Evolutionary conservation across 129 eudicot species (phyloP), one percentile per base, ranked within the genome.

Genomic region (Erigeron canadensis): DNA sequence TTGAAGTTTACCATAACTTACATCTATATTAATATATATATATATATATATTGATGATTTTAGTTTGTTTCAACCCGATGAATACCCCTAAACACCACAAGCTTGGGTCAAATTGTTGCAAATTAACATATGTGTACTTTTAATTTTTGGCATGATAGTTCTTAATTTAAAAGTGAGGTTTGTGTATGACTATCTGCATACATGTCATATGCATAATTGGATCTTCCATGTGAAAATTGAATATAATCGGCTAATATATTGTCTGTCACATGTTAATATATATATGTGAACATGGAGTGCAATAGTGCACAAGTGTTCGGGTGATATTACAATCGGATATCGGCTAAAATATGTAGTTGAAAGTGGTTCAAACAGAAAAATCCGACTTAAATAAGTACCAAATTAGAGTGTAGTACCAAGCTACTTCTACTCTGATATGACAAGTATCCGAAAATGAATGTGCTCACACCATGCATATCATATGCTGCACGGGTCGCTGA

Each of bases 361-460:
- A n/a, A 28, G 34, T 28, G 34, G 34, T 28, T 28, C 57, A 11
- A 3, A 51, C 17, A 53, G 17, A 15, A 53, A 53, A 6, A 53
- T 21, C 21, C 10, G 28, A 53, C 59, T 13, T 2, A 15, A 48
- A 39, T 44, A 66, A 17, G 55, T 10, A 22, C 41, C 72, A 67
- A 67, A 47, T 37, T 48, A 48, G 47, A 55, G 13, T 48, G 72
- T 67, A 10, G 28, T 67, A 67, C 21, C 54, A 22, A 0, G 44
- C n/a, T 47, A 67, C 59, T 47, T 67, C 21, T 19, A 46, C n/a
- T 9, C 17, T 67, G 72, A 70, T 15, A 18, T 41, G 75, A 67
- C 48, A 23, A 11, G 40, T 70, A 5, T 55, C 8, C 37, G 19
- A 47, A 18, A 16, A 54, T 51, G 38, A 9, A 28, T 7, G 64